These are phyloP conservation scores for Lupinus albus DNA, from an alignment of 306 rosid genomes.

Conservation along the genomic window DNA sequence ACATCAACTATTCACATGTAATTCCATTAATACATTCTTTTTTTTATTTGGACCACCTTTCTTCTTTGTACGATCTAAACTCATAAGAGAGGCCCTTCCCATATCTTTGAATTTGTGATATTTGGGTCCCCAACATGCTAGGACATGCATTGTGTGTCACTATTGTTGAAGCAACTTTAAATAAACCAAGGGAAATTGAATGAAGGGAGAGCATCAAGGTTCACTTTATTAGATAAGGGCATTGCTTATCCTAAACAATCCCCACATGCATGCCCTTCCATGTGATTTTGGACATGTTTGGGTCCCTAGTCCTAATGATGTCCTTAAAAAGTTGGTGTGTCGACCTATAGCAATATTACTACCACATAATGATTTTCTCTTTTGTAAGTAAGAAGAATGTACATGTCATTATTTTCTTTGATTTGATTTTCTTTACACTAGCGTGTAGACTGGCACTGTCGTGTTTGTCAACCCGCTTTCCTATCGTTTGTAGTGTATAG, in stretches of 20 bases:
- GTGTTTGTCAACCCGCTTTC: no score
- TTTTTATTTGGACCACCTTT: not conserved
- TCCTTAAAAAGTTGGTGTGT: slow-evolving; percentile 5
- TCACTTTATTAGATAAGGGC: slow-evolving; percentile 34
- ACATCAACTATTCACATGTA: slow-evolving; percentile 27
- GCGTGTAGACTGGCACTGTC: no score
- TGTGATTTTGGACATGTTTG: slow-evolving; percentile 40
- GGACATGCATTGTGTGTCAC: slow-evolving; percentile 15
- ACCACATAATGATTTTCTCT: not conserved
- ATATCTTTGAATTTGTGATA: slow-evolving; percentile 16
- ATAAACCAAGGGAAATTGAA: slow-evolving; percentile 29
- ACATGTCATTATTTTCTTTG: not conserved
- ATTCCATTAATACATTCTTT: slow-evolving; percentile 29
- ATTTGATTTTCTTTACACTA: no score
- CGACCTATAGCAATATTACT: not conserved
- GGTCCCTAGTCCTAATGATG: slow-evolving; percentile 40
- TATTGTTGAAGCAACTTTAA: slow-evolving; percentile 42
- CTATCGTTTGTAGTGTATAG: no score
- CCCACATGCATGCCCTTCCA: slow-evolving; percentile 48
- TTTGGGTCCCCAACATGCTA: slow-evolving; percentile 42
- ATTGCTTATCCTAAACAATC: slow-evolving; percentile 41
- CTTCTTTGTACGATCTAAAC: slow-evolving; percentile 16
- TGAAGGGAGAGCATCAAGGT: slow-evolving; percentile 27
- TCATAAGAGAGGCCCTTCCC: slow-evolving; percentile 31
- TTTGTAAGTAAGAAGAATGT: not conserved